phyloP scores from a whole-genome alignment of 1,284 basidiomycete genomes.

The Bothia castanella region DNA sequence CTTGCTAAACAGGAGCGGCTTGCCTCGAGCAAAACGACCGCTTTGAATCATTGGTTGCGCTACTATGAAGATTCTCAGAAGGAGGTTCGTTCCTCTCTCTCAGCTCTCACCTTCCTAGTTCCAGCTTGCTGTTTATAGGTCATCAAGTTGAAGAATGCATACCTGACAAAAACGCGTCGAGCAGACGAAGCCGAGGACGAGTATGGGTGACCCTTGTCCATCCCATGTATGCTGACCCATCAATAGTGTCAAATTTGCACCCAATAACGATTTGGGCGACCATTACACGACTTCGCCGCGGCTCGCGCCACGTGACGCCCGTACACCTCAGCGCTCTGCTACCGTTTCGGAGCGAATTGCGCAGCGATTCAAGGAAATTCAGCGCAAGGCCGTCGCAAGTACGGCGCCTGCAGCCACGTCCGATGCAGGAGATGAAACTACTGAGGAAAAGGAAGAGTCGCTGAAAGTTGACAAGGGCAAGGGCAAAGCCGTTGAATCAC shows the following conservation, averaged over 20 bases:
- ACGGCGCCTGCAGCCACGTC: constrained; percentile 19
- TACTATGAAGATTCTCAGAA: constrained; percentile 60
- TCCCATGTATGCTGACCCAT: constrained; percentile 11
- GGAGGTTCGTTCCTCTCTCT: constrained; percentile 43
- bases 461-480: constrained; percentile 76
- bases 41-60: constrained; percentile 69
- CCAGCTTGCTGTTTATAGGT: constrained; percentile 38
- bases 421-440: constrained; percentile 16
- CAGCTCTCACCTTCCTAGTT: background rate
- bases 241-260: constrained; percentile 77
- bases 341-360: constrained; percentile 78
- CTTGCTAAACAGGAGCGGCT: constrained; percentile 52
- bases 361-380: constrained; percentile 69
- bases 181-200: constrained; percentile 91
- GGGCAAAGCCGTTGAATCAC: constrained; percentile 54
- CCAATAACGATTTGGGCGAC: constrained; percentile 56
- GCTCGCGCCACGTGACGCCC: constrained; percentile 52
- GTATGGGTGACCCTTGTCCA: constrained; percentile 44
- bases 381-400: constrained; percentile 47
- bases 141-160: constrained; percentile 67
- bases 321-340: constrained; percentile 54
- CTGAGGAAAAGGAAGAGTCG: constrained; percentile 38
- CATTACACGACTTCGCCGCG: constrained; percentile 75
- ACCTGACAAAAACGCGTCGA: constrained; percentile 70
- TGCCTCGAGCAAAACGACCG: constrained; percentile 48